phyloP scores from a whole-genome alignment of 768 basidiomycete species.

The Rhizopogon vinicolor region DNA sequence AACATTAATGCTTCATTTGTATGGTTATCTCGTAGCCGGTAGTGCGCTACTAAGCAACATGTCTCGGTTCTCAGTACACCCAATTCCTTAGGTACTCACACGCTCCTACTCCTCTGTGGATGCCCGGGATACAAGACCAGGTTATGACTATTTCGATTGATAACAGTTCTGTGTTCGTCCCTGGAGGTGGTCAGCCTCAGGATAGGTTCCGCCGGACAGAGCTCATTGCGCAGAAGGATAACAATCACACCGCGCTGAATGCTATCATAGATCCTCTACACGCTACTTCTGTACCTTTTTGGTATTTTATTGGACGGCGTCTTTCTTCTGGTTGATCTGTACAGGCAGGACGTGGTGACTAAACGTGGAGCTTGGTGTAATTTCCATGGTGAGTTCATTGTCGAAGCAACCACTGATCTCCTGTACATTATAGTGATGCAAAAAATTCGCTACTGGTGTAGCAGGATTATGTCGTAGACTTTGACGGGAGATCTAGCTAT shows the following conservation, averaged over 20 bases:
- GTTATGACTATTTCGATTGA: conserved; percentile 49
- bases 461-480: too few species aligned
- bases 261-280: conserved; percentile 35
- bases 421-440: too few species aligned
- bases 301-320: too few species aligned
- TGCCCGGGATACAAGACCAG: conserved; percentile 38
- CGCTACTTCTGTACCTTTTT: too few species aligned
- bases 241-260: conserved; percentile 33
- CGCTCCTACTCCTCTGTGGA: conserved; percentile 49
- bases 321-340: too few species aligned
- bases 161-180: conserved; percentile 51
- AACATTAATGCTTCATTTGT: conserved; percentile 44
- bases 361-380: too few species aligned
- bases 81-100: conserved; percentile 33
- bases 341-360: too few species aligned
- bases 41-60: not conserved
- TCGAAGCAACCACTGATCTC: too few species aligned
- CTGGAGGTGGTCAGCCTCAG: conserved; percentile 11
- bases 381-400: too few species aligned
- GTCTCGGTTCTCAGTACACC: conserved; percentile 33
- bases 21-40: conserved; percentile 10
- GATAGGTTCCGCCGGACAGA: conserved; percentile 57
- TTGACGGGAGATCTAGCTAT: too few species aligned
- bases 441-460: too few species aligned
- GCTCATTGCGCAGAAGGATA: conserved; percentile 45